phyloP scores from a whole-genome alignment of 73 alveolate genomes.

The Paramecium sonneborni region DNA sequence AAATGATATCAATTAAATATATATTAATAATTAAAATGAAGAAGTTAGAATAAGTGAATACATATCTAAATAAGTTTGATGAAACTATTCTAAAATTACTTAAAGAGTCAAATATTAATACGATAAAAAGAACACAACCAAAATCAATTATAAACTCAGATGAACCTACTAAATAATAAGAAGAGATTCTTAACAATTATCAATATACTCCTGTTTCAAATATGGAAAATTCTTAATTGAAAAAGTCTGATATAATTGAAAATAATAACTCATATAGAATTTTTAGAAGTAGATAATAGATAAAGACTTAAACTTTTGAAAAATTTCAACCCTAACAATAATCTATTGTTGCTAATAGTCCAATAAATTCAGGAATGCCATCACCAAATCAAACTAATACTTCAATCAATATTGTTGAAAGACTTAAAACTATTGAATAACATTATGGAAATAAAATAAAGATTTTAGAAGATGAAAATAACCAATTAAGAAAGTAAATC shows the following conservation, averaged over 20 bases:
- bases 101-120: background rate
- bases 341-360: background rate
- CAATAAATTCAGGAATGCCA: background rate
- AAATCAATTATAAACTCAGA: background rate
- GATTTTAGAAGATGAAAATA: background rate
- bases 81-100: conserved; percentile 32
- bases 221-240: background rate
- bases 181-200: background rate
- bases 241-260: background rate
- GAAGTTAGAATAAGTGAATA: conserved; percentile 33
- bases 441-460: conserved; percentile 5
- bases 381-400: background rate
- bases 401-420: background rate
- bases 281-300: background rate
- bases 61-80: background rate
- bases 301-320: conserved; percentile 10
- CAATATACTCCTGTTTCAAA: conserved; percentile 11
- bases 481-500: background rate
- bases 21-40: conserved; percentile 12
- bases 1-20: background rate
- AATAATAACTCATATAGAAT: background rate
- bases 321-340: background rate
- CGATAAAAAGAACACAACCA: background rate
- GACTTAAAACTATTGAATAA: background rate
- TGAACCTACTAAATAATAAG: background rate